phyloP scores from a whole-genome alignment of 2,329 filamentous ascomycete genomes.

The Diaporthe citriasiana region DNA sequence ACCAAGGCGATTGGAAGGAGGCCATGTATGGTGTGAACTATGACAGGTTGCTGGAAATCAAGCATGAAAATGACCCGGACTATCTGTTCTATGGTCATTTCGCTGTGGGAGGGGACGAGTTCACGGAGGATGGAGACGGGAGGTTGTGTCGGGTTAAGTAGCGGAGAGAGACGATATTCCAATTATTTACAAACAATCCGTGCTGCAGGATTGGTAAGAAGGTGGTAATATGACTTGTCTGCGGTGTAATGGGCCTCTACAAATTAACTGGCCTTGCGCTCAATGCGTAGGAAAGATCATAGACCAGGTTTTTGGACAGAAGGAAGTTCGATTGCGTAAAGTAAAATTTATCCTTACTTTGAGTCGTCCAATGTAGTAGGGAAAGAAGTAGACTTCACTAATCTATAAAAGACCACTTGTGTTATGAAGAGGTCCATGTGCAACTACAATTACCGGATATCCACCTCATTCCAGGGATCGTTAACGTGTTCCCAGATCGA shows the following conservation, averaged over 20 bases:
- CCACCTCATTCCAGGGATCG: background rate
- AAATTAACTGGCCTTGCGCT: background rate
- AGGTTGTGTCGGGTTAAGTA: background rate
- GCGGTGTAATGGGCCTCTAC: background rate
- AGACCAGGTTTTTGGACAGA: background rate
- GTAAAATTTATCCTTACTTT: background rate
- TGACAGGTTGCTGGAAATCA: conserved; percentile 47
- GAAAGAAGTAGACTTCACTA: background rate
- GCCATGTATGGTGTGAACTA: conserved; percentile 53
- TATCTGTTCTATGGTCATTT: conserved; percentile 48
- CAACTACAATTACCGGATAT: background rate
- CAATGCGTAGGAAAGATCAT: background rate
- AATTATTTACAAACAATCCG: background rate
- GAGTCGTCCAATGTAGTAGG: background rate
- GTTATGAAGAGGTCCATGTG: background rate
- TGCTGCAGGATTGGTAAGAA: background rate
- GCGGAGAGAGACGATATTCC: background rate
- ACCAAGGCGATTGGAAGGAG: conserved; percentile 52
- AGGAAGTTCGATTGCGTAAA: background rate
- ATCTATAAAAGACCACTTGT: background rate
- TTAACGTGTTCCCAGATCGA: background rate
- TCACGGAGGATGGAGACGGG: background rate
- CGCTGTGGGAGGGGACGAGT: conserved; percentile 44
- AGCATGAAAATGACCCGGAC: conserved; percentile 53
- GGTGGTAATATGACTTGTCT: background rate